Base-by-base conservation (phyloP, 768 basidiomycete genomes). In the Collybia sordida region DNA sequence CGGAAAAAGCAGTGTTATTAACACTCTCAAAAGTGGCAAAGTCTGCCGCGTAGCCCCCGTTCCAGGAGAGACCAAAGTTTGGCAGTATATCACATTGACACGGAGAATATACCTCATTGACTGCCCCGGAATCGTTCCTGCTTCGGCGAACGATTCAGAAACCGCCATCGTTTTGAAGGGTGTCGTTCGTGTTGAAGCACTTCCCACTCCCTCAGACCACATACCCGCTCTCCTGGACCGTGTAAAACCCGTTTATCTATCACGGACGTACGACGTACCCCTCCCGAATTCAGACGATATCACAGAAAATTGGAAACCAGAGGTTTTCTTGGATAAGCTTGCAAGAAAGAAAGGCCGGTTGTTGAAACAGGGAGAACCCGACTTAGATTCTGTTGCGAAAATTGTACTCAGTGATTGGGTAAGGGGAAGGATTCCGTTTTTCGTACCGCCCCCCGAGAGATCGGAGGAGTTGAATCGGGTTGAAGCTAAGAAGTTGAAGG, bases 21-120 rank as follows among this genome's bases (percentile, higher is more conserved):
- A 99, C 72, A 98, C 96, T 31, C 81, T 99, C 53, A 99, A 98
- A 79, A 93, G 90, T 72, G 88, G 91, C 68, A 97, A 96, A 68
- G 96, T 98, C 57, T 99, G 97, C 77, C 82, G 82, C 12, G 95
- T 98, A 51, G 97, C 97, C 9, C 97, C 97, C 6, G 81, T 98
- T 9, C 96, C 97, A 2, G 97, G 97, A 57, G 97, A 99, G 77
- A 99, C 97, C 39, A 99, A 98, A 73, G 79, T 98, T 57, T 99
- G 97, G 97, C 96, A 99, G 79, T 99, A 99, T 70, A 98, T 99
- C 73, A 95, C 93, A 23, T 75, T 99, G 36, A 99, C 95, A 52
- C 83, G 88, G 55, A 82, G 90, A 47, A 99, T 99, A 65, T 99
- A 98, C 75, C 87, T 99, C 58, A 98, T 99, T 72, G 97, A 99